Evolutionary conservation across 169 alveolate species (phyloP), one percentile per base, ranked within the genome.

Genomic region (Perkinsus marinus): DNA sequence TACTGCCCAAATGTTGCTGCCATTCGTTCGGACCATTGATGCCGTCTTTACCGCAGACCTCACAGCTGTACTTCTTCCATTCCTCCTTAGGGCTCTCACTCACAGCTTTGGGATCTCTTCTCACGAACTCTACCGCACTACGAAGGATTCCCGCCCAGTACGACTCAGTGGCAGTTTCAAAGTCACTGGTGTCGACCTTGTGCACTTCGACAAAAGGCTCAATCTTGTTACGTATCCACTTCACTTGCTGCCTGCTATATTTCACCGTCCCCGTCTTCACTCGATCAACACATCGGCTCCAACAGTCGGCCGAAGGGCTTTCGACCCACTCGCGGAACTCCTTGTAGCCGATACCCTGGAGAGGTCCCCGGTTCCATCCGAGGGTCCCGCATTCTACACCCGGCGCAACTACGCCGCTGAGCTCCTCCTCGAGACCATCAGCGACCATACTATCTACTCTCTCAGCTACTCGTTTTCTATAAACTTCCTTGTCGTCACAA

Each of bases 321-420:
- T 94, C 68, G 37, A 90, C 68, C 91, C 93, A 89, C 9, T 89
- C 91, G 6, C 47, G 91, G 19, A 94, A 95, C 90, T 95, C 97
- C 89, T 95, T 95, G 91, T 95, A 95, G 30, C 97, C 97, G 13
- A 95, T 95, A 2, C 96, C 91, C 92, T 94, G 94, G 13, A 95
- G 94, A 3, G 94, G 95, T 9, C 97, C 97, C 46, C 89, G 92
- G 90, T 69, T 91, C 79, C 79, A 57, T 26, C 34, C 34, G 36
- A 57, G 79, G 37, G 79, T 16, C 79, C 79, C 37, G 79, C 22
- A 2, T 57, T 57, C 90, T 92, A 57, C 89, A 68, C 17, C 36
- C 68, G 79, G 79, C 34, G 68, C 46, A 39, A 95, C 91, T 39
- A 92, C 89, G 37, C 69, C 41, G 22, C 38, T 90, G 90, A 95